phyloP scores from a whole-genome alignment of 805 yeast genomes.

The Metschnikowia dekortorum region DNA sequence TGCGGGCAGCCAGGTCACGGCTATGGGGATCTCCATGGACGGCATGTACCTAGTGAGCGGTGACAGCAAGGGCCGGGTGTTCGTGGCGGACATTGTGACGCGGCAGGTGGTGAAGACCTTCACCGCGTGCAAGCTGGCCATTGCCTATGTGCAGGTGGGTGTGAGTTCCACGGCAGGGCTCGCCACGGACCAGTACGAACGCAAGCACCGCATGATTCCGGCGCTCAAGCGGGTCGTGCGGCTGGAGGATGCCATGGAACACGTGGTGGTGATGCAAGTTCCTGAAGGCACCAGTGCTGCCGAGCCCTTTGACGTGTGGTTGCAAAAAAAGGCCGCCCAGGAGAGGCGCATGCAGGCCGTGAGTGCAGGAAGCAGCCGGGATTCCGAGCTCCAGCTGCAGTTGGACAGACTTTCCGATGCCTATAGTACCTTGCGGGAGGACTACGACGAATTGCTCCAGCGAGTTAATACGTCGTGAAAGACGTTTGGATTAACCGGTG shows the following conservation, averaged over 20 bases:
- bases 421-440: constrained; percentile 52
- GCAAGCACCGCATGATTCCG: constrained; percentile 50
- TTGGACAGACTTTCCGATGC: constrained; percentile 51
- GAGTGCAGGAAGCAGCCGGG: constrained; percentile 5
- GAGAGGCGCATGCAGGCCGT: constrained; percentile 44
- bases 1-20: constrained; percentile 37
- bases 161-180: constrained; percentile 19
- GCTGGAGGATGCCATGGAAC: constrained; percentile 34
- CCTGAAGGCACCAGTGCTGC: constrained; percentile 21
- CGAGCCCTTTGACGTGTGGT: constrained; percentile 45
- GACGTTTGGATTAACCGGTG: too few relatives aligned
- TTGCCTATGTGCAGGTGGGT: constrained; percentile 26
- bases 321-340: constrained; percentile 45
- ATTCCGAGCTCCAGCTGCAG: constrained; percentile 38
- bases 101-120: constrained; percentile 63
- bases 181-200: constrained; percentile 20
- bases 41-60: constrained; percentile 73
- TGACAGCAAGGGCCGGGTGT: constrained; percentile 64
- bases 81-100: constrained; percentile 63
- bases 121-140: constrained; percentile 35
- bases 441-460: constrained; percentile 52
- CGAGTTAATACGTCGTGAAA: background rate
- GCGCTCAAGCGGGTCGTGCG: constrained; percentile 57
- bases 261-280: constrained; percentile 41
- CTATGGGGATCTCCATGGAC: constrained; percentile 62